phyloP scores from a whole-genome alignment of 2,329 filamentous ascomycete genomes.

The Lachnellula suecica region DNA sequence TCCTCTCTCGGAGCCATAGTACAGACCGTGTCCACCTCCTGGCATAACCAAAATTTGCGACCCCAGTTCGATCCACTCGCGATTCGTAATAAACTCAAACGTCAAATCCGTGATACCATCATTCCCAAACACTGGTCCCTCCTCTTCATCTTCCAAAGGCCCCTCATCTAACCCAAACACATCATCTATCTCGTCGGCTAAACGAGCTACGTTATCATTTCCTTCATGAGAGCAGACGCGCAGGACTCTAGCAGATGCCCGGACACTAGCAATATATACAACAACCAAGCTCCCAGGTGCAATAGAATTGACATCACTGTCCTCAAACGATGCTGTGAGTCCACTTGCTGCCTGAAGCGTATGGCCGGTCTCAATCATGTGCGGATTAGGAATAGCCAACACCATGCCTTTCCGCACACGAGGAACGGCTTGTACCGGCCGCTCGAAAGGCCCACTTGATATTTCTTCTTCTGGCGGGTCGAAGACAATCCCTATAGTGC shows the following conservation, averaged over 20 bases:
- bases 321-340: conserved; percentile 69
- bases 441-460: conserved; percentile 32
- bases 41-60: conserved; percentile 71
- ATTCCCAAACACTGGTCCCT: conserved; percentile 37
- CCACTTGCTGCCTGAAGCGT: conserved; percentile 66
- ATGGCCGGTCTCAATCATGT: conserved; percentile 55
- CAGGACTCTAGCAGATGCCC: conserved; percentile 75
- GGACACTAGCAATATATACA: conserved; percentile 83
- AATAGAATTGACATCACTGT: conserved; percentile 61
- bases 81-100: conserved; percentile 66
- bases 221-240: conserved; percentile 39
- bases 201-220: conserved; percentile 16
- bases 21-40: conserved; percentile 61
- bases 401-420: conserved; percentile 80
- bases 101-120: conserved; percentile 50
- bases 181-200: conserved; percentile 36
- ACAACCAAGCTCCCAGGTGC: conserved; percentile 70
- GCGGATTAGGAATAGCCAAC: conserved; percentile 60
- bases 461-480: conserved; percentile 39
- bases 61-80: conserved; percentile 73
- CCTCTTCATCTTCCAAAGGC: conserved; percentile 37
- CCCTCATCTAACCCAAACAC: conserved; percentile 57
- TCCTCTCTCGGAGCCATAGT: conserved; percentile 53
- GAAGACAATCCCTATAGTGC: conserved; percentile 80
- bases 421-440: conserved; percentile 33